Evolutionary conservation across 306 rosid genomes (phyloP).

Genomic region (Psophocarpus tetragonolobus): DNA sequence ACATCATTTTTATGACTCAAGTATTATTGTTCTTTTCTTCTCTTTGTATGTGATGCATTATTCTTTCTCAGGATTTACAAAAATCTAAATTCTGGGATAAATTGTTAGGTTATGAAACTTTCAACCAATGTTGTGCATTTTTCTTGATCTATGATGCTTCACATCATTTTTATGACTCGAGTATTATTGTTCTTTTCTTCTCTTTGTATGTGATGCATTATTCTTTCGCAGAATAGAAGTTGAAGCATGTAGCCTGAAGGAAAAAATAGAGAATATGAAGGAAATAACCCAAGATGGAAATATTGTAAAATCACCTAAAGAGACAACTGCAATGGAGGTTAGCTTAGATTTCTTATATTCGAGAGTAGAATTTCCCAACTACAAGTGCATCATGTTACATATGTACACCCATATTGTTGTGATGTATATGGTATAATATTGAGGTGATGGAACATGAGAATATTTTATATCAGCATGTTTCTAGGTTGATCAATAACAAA

Average conservation of each 20-base stretch:
- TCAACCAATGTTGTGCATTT: slow-evolving; percentile 2
- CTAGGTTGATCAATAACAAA: background rate
- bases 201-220: slow-evolving; percentile 37
- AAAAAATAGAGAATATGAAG: slow-evolving; percentile 58
- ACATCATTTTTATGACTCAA: slow-evolving; percentile 5
- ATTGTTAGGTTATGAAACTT: slow-evolving; percentile 1
- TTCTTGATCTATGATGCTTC: slow-evolving; percentile 27
- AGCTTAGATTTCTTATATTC: slow-evolving; percentile 8
- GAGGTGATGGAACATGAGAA: background rate
- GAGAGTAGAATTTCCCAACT: background rate
- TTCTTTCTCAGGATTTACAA: slow-evolving; percentile 66
- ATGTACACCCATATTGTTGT: background rate
- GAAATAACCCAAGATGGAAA: slow-evolving; percentile 35
- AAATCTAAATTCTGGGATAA: background rate
- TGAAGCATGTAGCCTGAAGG: slow-evolving; percentile 66
- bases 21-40: slow-evolving; percentile 17
- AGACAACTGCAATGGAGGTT: slow-evolving; percentile 50
- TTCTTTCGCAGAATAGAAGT: slow-evolving; percentile 81
- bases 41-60: slow-evolving; percentile 38
- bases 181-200: slow-evolving; percentile 17
- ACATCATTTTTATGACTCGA: slow-evolving; percentile 5
- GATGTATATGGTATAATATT: background rate
- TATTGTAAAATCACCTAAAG: slow-evolving; percentile 34
- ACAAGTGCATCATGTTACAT: background rate
- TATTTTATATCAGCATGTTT: background rate